A percentile compares a stretch with the other conserved stretches of the same genome.
Evolutionary conservation across 2,329 filamentous ascomycete genomes (phyloP).

Genomic region (Paecilomyces fulvus): DNA sequence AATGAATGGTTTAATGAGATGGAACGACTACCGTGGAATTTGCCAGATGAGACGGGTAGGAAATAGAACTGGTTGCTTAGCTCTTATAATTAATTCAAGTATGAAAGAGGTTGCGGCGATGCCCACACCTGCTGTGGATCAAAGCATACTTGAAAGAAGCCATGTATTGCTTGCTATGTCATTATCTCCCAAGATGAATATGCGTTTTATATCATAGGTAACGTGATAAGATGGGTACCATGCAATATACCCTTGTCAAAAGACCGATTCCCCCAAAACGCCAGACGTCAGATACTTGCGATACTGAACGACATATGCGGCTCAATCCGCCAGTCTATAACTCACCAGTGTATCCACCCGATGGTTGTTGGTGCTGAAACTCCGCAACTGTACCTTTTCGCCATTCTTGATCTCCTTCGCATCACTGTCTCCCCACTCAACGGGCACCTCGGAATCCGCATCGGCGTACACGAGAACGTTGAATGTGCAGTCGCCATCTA

Average conservation of each 20-base stretch:
- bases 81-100: no score
- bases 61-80: background rate
- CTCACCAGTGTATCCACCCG: constrained; percentile 92
- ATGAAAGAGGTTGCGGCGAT: no score
- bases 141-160: background rate
- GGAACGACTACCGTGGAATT: constrained; percentile 23
- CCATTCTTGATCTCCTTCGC: constrained; percentile 93
- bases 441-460: constrained; percentile 88
- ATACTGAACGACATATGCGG: constrained; percentile 12
- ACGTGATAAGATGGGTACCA: background rate
- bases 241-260: background rate
- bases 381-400: constrained; percentile 89
- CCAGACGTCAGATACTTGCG: background rate
- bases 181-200: background rate
- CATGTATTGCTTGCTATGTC: background rate
- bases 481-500: constrained; percentile 93
- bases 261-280: background rate
- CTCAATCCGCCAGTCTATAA: constrained; percentile 54
- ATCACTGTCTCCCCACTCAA: constrained; percentile 98
- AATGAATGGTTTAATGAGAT: constrained; percentile 21
- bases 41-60: background rate
- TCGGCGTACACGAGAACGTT: constrained; percentile 98
- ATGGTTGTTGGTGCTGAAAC: constrained; percentile 93
- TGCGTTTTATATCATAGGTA: background rate
- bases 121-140: background rate